Evolutionary conservation across 1,284 basidiomycete species (phyloP), one percentile per base, ranked within the genome.

Genomic region (Malassezia yamatoensis): DNA sequence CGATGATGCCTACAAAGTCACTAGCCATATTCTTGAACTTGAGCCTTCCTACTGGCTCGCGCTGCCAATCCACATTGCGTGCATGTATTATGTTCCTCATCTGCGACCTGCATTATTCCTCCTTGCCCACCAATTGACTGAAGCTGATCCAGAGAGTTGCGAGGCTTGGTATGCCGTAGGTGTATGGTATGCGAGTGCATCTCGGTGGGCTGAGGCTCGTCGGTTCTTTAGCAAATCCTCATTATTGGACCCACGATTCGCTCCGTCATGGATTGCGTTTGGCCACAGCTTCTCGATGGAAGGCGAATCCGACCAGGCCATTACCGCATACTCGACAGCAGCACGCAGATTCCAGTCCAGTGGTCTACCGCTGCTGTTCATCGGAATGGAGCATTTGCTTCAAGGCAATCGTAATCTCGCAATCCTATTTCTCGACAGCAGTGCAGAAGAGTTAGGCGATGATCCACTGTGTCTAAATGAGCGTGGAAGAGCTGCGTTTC

Each of bases 121-220:
- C 61, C 81, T 98, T 32, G 91, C 94, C 0, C 94, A 98, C 71
- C 87, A 93, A 66, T 81, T 99, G 65, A 90, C 96, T 11, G 88
- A 94, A 42, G 32, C 59, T 29, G 90, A 96, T 68, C 91, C 94
- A 0, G 87, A 91, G 67, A 85, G 86, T 40, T 84, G 90, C 0
- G 83, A 89, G 46, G 90, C 88, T 62, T 99, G 94, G 94, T 99
- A 96, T 76, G 90, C 93, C 2, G 94, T 96, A 18, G 94, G 93
- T 0, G 83, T 94, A 37, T 99, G 93, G 89, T 98, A 99, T 74
- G 82, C 93, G 51, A 82, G 84, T 29, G 83, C 84, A 15, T 82
- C 82, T 51, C 85, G 91, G 64, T 98, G 68, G 68, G 53, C 59
- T 3, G 70, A 74, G 49, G 72, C 72, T 13, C 54, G 72, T 20